phyloP scores from a whole-genome alignment of 2,329 filamentous ascomycete species.

The Exophiala alcalophila region DNA sequence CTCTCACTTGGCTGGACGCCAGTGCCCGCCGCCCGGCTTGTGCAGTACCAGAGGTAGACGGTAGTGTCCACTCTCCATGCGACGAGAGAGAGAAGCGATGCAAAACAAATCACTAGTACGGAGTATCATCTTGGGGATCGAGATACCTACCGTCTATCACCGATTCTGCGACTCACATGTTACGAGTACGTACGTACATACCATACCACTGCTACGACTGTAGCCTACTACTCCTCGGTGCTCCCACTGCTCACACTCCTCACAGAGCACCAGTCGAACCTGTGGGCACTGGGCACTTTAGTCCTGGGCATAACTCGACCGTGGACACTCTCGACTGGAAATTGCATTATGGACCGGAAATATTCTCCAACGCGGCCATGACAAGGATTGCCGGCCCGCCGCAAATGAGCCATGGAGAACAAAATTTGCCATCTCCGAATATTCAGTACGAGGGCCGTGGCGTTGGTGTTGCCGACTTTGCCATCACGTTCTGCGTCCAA shows the following conservation, averaged over 20 bases:
- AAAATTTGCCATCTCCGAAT: slow-evolving; percentile 8
- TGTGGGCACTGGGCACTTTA: too few relatives aligned
- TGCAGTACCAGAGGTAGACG: too few relatives aligned
- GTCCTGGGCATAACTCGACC: too few relatives aligned
- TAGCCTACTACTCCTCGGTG: too few relatives aligned
- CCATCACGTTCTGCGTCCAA: not conserved
- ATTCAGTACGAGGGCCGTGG: not conserved
- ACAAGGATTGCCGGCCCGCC: slow-evolving; percentile 5
- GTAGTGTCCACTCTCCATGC: not conserved
- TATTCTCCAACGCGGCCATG: slow-evolving; percentile 3
- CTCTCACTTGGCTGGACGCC: not conserved
- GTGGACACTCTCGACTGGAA: slow-evolving; percentile 6
- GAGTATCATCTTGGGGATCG: not conserved
- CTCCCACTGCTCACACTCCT: too few relatives aligned
- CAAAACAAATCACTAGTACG: not conserved
- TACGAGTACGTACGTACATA: too few relatives aligned
- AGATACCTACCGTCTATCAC: too few relatives aligned
- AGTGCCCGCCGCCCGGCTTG: not conserved
- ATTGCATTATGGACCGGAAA: slow-evolving; percentile 7
- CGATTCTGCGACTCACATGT: too few relatives aligned
- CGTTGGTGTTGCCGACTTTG: not conserved
- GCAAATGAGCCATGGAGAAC: slow-evolving; percentile 1
- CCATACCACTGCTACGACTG: too few relatives aligned
- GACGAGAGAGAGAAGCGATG: not conserved
- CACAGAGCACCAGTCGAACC: too few relatives aligned